Evolutionary conservation across 2,329 filamentous ascomycete species (phyloP), one percentile per base, ranked within the genome.

Genomic region (Davidsoniella eucalypti): DNA sequence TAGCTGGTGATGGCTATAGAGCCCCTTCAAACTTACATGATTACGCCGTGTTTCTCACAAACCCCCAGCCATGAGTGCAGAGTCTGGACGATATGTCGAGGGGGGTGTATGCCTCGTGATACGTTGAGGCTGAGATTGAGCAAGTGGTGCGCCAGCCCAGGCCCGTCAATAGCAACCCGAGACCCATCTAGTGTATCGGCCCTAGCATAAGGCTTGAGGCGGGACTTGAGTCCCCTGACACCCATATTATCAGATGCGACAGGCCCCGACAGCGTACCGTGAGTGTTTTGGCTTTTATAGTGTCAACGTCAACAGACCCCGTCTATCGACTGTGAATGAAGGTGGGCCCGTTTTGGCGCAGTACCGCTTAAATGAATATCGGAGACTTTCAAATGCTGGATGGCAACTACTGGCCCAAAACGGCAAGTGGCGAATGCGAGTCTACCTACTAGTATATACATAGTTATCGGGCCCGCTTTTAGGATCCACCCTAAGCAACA

Each of bases 101-200:
- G 29, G 6, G 29, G 29, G 29, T 33, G 29, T 33, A 33, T 33
- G 29, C 29, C 29, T 33, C 29, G 29, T 33, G 29, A 33, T 12
- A 4, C 12, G 12, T 33, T 33, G 0, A 33, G 29, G 29, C 6
- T 33, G 17, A 45, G 29, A 8, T 45, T 26, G 39, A 49, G 47
- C n/a, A 52, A 17, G 17, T 52, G 75, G 61, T 90, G 83, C 1
- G 86, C 84, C 23, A 94, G 66, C 2, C 78, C 80, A 4, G 87
- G 87, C 0, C 87, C 87, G 60, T 94, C 87, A 51, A 94, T 76
- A 42, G 76, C 70, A 17, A 73, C 64, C 5, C 58, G 58, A 38
- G 68, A 59, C 23, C 64, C 61, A 38, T 61, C 56, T 2, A 83
- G 63, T 9, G 60, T 56, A 6, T 61, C 61, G 16, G 63, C 58